Conservation (phyloP, 148 eudicot genomes). For the Euryodendron excelsum region DNA sequence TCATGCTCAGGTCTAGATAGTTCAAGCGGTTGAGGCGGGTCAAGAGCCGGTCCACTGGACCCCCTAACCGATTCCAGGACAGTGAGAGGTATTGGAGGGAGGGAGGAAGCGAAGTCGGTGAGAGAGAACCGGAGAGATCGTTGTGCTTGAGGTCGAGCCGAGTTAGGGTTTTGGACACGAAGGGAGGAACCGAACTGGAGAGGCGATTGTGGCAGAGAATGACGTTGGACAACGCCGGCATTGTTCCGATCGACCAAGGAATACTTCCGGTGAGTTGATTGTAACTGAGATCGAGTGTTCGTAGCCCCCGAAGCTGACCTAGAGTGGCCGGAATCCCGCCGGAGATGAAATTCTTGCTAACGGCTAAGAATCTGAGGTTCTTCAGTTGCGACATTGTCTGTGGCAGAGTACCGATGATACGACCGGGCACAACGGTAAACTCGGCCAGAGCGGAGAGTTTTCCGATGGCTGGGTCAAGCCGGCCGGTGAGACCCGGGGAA, state of each 20-base stretch:
- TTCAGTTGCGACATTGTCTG: conserved; percentile 41
- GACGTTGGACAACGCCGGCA: conserved; percentile 55
- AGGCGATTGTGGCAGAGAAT: conserved; percentile 63
- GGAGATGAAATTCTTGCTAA: conserved; percentile 63
- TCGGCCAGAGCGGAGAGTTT: conserved; percentile 60
- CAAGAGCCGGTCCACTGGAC: conserved; percentile 49
- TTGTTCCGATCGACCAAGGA: conserved; percentile 45
- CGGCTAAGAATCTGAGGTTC: conserved; percentile 54
- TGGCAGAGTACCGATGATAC: conserved; percentile 59
- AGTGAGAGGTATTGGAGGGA: conserved; percentile 65
- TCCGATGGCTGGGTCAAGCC: conserved; percentile 69
- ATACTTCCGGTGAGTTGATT: conserved; percentile 71
- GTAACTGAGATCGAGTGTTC: conserved; percentile 72
- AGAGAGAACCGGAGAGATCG: conserved; percentile 51
- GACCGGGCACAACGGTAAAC: conserved; percentile 78
- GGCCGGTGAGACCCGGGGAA: conserved; percentile 72
- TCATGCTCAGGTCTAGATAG: conserved; percentile 65
- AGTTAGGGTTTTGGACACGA: conserved; percentile 39
- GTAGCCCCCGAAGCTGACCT: conserved; percentile 39
- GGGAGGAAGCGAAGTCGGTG: conserved; percentile 45
- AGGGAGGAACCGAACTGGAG: conserved; percentile 50
- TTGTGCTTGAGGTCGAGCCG: conserved; percentile 87
- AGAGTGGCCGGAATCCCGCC: conserved; percentile 61
- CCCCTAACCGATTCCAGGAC: conserved; percentile 60
- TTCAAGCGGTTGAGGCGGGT: conserved; percentile 39